These are phyloP conservation scores for Starmerella sirachaensis DNA, from an alignment of 805 yeast genomes.

Conservation along the genomic window DNA sequence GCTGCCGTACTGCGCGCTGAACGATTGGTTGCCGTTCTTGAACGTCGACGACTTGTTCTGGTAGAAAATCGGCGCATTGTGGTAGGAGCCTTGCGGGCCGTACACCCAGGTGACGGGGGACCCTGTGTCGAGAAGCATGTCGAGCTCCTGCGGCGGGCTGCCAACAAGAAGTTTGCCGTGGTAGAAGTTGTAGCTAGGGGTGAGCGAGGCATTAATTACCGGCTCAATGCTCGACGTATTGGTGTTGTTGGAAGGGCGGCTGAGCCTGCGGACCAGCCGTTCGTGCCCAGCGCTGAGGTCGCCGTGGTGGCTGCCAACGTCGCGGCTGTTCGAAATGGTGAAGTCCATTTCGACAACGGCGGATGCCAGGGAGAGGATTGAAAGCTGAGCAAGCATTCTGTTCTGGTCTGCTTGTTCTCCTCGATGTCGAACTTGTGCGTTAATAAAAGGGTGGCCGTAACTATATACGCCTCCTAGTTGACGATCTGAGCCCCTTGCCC, in stretches of 20 bases:
- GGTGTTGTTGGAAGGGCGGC: background rate
- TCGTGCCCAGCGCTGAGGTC: background rate
- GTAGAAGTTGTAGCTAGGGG: constrained; percentile 29
- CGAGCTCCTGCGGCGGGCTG: constrained; percentile 33
- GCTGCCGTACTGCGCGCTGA: constrained; percentile 33
- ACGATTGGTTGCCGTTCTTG: constrained; percentile 27
- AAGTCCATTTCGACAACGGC: constrained; percentile 14
- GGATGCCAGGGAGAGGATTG: constrained; percentile 8
- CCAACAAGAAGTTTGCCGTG: constrained; percentile 31
- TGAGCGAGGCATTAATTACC: constrained; percentile 18
- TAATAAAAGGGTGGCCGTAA: too few relatives aligned
- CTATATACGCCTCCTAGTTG: too few relatives aligned
- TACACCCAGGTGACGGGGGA: constrained; percentile 41
- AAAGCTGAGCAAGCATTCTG: constrained; percentile 6
- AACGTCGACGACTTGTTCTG: constrained; percentile 26
- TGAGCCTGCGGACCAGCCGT: background rate
- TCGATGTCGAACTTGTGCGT: background rate
- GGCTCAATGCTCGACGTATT: constrained; percentile 12
- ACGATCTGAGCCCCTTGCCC: too few relatives aligned
- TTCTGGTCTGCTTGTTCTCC: background rate
- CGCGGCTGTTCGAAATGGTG: constrained; percentile 7
- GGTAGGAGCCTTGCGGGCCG: constrained; percentile 27
- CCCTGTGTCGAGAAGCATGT: constrained; percentile 39
- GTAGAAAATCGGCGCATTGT: constrained; percentile 24
- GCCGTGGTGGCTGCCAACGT: background rate